These are phyloP conservation scores for Aspergillus sp. DNA, from an alignment of 2,329 filamentous ascomycete species.

Conservation along the genomic window DNA sequence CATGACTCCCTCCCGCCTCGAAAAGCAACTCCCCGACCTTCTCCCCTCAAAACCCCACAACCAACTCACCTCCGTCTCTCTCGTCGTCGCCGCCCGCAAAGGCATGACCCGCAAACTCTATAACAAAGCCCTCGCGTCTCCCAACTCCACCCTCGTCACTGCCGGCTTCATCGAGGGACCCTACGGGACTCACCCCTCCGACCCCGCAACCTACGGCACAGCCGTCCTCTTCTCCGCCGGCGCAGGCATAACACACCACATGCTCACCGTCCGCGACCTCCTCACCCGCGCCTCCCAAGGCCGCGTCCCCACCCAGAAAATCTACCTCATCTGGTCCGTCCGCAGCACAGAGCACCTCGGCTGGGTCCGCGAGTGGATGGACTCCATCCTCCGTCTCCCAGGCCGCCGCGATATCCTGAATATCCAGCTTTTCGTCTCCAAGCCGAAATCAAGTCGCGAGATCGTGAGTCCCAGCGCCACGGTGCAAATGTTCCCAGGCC, in stretches of 20 bases:
- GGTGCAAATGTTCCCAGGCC: conserved; percentile 62
- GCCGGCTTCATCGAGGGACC: conserved; percentile 63
- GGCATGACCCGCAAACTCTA: conserved; percentile 64
- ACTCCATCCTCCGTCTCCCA: conserved; percentile 61
- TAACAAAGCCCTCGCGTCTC: conserved; percentile 52
- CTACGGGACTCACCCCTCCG: conserved; percentile 59
- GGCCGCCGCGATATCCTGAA: conserved; percentile 58
- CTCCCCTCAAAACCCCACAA: conserved; percentile 15
- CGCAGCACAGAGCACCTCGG: conserved; percentile 60
- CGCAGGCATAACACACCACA: conserved; percentile 66
- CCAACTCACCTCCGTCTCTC: conserved; percentile 48
- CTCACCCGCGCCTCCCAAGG: conserved; percentile 52
- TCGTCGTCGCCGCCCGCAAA: conserved; percentile 61
- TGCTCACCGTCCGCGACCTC: conserved; percentile 61
- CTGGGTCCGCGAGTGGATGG: conserved; percentile 68
- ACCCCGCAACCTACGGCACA: conserved; percentile 62
- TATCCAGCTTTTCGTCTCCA: conserved; percentile 63
- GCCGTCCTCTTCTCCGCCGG: conserved; percentile 66
- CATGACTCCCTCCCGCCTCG: conserved; percentile 27
- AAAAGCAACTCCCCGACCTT: conserved; percentile 32
- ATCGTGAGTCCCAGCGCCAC: conserved; percentile 57
- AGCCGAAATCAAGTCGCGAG: conserved; percentile 55
- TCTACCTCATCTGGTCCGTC: conserved; percentile 64
- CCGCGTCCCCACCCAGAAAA: conserved; percentile 57
- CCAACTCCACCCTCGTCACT: conserved; percentile 52